Percentiles rank a stretch among this genome's conserved stretches.
phyloP scores from a whole-genome alignment of 1,139 yeast species.

The Hansenula sp. region DNA sequence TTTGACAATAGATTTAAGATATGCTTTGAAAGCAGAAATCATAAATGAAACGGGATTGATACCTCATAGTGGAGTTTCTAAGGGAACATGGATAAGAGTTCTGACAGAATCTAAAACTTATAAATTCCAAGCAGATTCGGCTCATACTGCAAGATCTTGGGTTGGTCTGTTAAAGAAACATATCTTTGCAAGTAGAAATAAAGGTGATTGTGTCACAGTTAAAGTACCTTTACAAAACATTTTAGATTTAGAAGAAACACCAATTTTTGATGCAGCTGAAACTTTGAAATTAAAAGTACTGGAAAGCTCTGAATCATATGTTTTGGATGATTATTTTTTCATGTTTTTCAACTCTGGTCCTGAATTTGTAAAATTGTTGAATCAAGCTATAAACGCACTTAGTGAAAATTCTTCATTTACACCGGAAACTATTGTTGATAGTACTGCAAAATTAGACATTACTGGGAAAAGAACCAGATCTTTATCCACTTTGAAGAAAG shows the following conservation, averaged over 20 bases:
- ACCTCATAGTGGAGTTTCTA: slow-evolving; percentile 15
- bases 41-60: slow-evolving; percentile 16
- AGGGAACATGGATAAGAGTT: slow-evolving; percentile 47
- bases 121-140: slow-evolving; percentile 68
- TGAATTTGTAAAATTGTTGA: slow-evolving; percentile 22
- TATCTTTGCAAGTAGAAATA: slow-evolving; percentile 68
- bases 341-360: slow-evolving; percentile 54
- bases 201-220: slow-evolving; percentile 68
- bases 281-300: slow-evolving; percentile 43
- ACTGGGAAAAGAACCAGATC: slow-evolving; percentile 1
- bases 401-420: background rate
- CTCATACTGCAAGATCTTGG: slow-evolving; percentile 77
- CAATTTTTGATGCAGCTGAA: slow-evolving; percentile 44
- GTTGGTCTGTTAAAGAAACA: slow-evolving; percentile 68
- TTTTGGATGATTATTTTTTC: slow-evolving; percentile 63
- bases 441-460: slow-evolving; percentile 6
- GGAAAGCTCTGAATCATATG: slow-evolving; percentile 46
- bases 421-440: slow-evolving; percentile 11
- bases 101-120: slow-evolving; percentile 57
- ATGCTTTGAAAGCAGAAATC: slow-evolving; percentile 59
- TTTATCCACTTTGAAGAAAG: slow-evolving; percentile 2
- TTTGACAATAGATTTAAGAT: slow-evolving; percentile 65
- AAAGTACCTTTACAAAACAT: slow-evolving; percentile 72
- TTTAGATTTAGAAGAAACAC: slow-evolving; percentile 52
- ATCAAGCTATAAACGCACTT: slow-evolving; percentile 9